Conservation (phyloP, 495 filamentous ascomycete species). For the Diplogelasinospora grovesii region DNA sequence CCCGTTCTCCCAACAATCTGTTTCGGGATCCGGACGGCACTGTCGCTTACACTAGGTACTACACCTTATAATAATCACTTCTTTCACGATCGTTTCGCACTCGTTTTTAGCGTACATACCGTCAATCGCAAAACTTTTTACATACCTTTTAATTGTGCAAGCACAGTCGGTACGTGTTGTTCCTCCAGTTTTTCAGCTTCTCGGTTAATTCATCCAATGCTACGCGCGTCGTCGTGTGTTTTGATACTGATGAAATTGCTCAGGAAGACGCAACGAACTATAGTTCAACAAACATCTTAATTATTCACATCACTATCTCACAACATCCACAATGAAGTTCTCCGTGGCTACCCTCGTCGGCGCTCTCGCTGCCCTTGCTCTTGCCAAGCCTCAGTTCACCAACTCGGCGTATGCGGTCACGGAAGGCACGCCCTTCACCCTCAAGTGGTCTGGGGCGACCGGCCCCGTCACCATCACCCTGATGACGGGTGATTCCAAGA, state of each 20-base stretch:
- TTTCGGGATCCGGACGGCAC: conserved; percentile 1
- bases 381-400: conserved; percentile 32
- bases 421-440: conserved; percentile 33
- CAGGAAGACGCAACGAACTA: no score
- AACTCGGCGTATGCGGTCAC: conserved; percentile 33
- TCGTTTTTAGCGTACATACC: no score
- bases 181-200: not conserved
- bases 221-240: no score
- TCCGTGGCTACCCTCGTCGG: conserved; percentile 25
- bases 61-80: conserved; percentile 3
- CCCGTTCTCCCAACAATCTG: not conserved
- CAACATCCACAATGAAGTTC: conserved; percentile 39
- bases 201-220: conserved; percentile 3
- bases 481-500: conserved; percentile 23
- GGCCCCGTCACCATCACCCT: conserved; percentile 35
- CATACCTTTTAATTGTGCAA: no score
- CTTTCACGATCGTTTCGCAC: conserved; percentile 8
- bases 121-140: no score
- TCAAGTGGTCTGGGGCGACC: conserved; percentile 33
- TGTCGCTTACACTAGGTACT: no score
- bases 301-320: not conserved
- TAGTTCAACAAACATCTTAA: not conserved
- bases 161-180: no score
- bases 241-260: no score
- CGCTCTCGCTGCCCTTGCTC: conserved; percentile 32